phyloP scores from a whole-genome alignment of 2,329 filamentous ascomycete genomes.

The Sporothrix globosa region DNA sequence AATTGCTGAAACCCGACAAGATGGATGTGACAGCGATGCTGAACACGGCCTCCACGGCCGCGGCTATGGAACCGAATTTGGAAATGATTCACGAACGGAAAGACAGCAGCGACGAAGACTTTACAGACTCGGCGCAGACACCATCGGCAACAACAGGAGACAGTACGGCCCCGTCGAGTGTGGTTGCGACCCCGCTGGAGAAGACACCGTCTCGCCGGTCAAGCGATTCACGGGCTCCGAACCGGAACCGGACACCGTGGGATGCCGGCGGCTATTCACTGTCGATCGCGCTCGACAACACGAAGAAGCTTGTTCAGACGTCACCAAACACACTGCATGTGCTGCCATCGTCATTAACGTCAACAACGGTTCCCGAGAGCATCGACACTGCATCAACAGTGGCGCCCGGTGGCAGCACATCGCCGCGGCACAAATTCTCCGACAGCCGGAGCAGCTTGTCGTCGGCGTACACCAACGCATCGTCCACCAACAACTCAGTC shows the following conservation, averaged over 20 bases:
- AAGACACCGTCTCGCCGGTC: constrained; percentile 36
- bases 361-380: constrained; percentile 30
- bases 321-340: constrained; percentile 28
- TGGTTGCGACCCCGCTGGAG: constrained; percentile 44
- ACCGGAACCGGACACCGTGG: constrained; percentile 54
- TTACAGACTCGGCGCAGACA: constrained; percentile 37
- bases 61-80: constrained; percentile 19
- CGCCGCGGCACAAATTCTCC: constrained; percentile 51
- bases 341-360: neutral
- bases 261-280: constrained; percentile 56
- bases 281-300: constrained; percentile 48
- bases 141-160: constrained; percentile 38
- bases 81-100: constrained; percentile 18
- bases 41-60: constrained; percentile 44
- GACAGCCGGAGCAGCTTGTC: constrained; percentile 58
- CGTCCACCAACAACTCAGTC: constrained; percentile 47
- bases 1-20: neutral
- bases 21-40: constrained; percentile 52
- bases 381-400: neutral
- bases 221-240: constrained; percentile 42
- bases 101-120: constrained; percentile 25
- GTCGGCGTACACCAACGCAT: constrained; percentile 53
- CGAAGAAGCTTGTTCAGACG: constrained; percentile 44
- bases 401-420: constrained; percentile 40
- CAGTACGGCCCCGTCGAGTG: constrained; percentile 38